phyloP scores from a whole-genome alignment of 768 basidiomycete species.

The Lactarius vividus region DNA sequence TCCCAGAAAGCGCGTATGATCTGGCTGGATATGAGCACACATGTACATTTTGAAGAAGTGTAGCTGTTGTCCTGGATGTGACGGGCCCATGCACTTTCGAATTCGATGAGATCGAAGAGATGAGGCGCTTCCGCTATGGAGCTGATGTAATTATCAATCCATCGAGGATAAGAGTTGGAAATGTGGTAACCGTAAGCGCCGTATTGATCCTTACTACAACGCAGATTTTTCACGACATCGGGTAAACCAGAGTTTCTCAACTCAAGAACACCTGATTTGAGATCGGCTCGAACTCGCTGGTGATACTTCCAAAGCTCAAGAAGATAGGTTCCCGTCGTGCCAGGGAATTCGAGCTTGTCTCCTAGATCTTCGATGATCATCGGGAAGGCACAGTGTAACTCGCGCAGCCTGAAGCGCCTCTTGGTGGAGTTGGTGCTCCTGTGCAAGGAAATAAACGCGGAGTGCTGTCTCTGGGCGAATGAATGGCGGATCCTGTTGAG shows the following conservation, averaged over 20 bases:
- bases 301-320: conserved; percentile 15
- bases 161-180: not conserved
- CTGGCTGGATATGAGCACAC: not conserved
- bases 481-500: not conserved
- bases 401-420: conserved; percentile 6
- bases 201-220: not conserved
- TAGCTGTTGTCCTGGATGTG: not conserved
- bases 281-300: not conserved
- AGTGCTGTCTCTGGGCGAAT: conserved; percentile 6
- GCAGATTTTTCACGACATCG: not conserved
- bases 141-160: not conserved
- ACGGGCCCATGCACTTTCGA: not conserved
- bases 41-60: not conserved
- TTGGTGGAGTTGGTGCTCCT: conserved; percentile 1
- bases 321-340: not conserved
- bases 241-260: not conserved
- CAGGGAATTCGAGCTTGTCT: conserved; percentile 2
- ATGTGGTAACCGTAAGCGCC: not conserved
- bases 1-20: not conserved
- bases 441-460: conserved; percentile 1
- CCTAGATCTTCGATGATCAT: conserved; percentile 2
- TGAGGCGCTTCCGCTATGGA: not conserved
- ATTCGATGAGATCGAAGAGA: not conserved
- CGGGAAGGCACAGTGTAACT: not conserved
- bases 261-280: not conserved